Evolutionary conservation across 257 asterid species (phyloP).

Genomic region (Oldenlandia corymbosa): DNA sequence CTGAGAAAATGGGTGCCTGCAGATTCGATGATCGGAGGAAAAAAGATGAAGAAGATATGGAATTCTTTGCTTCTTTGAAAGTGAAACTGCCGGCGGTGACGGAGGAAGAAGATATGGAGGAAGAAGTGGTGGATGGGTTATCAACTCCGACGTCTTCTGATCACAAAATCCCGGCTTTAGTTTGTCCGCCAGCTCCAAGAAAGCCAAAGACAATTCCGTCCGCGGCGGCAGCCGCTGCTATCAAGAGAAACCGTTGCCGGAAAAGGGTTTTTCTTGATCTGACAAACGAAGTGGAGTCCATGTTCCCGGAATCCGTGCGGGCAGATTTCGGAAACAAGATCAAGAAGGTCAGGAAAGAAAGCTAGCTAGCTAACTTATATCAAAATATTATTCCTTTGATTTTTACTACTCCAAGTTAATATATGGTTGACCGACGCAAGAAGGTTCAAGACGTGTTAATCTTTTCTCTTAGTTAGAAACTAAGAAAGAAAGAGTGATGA

Average conservation of each 20-base stretch:
- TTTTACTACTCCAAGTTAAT: too few relatives aligned
- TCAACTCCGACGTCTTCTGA: constrained; percentile 51
- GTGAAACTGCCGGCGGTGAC: constrained; percentile 16
- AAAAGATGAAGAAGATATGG: not conserved
- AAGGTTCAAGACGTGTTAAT: too few relatives aligned
- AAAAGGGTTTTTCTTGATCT: constrained; percentile 43
- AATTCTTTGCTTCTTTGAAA: constrained; percentile 19
- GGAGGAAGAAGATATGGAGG: not conserved
- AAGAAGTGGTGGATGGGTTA: constrained; percentile 24
- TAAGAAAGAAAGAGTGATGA: too few relatives aligned
- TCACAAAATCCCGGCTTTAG: constrained; percentile 9
- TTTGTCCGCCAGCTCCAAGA: constrained; percentile 62
- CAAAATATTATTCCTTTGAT: not conserved
- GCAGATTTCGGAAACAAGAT: constrained; percentile 45
- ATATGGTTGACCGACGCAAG: not conserved
- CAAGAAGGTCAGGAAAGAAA: constrained; percentile 47
- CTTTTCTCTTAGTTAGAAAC: too few relatives aligned
- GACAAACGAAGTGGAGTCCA: constrained; percentile 42
- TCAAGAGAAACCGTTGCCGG: constrained; percentile 27
- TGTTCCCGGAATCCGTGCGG: constrained; percentile 45
- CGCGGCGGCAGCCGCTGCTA: not conserved
- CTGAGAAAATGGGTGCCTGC: not conserved
- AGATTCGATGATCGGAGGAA: not conserved
- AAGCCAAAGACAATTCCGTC: constrained; percentile 49
- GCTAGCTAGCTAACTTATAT: not conserved